Base-by-base conservation (phyloP, 2,329 filamentous ascomycete species). In the Ophiocordyceps robertsii region DNA sequence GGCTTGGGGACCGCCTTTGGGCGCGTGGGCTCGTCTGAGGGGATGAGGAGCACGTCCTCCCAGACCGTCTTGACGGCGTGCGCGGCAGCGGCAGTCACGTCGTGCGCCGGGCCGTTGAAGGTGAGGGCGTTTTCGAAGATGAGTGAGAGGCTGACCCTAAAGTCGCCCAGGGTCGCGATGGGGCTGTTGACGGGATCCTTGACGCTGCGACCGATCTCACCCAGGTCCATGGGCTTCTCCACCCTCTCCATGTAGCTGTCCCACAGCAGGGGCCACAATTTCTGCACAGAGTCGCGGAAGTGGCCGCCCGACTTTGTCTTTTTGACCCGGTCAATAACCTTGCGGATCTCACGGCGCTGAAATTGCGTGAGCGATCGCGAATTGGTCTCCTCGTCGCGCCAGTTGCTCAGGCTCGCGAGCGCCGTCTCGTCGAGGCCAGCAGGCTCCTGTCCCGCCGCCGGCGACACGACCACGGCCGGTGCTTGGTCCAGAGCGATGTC, bases 81-180 rank as follows among this genome's bases (percentile, higher is more conserved):
- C 38, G 62, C 63, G 13, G 71, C 73, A 14, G 67, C 61, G 6
- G 69, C 65, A 0, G 88, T 83, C 39, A 96, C 78, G 0, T 75
- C 66, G 54, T 96, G 89, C 6, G 75, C 66, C 0, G 74, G 66
- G 13, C 90, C 89, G 57, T 98, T 98, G 73, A 95, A 98, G 0
- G 68, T 65, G 32, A 82, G 58, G 1, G 84, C 79, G 58, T 98
- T 98, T 45, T 79, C 67, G 47, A 90, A 76, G 58, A 98, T 82
- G 42, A 88, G 70, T 29, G 80, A 67, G 41, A 95, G 72, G 53
- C 95, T 88, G 38, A 70, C 68, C 51, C 80, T 77, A 56, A 95
- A 82, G 5, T 78, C 78, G 40, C 80, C 76, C n/a, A 88, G 71
- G 6, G 74, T 78, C 9, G 62, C 55, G 58, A 95, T 96, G 39